Conservation (phyloP, 345 rosid genomes). For the Bruguiera parviflora region DNA sequence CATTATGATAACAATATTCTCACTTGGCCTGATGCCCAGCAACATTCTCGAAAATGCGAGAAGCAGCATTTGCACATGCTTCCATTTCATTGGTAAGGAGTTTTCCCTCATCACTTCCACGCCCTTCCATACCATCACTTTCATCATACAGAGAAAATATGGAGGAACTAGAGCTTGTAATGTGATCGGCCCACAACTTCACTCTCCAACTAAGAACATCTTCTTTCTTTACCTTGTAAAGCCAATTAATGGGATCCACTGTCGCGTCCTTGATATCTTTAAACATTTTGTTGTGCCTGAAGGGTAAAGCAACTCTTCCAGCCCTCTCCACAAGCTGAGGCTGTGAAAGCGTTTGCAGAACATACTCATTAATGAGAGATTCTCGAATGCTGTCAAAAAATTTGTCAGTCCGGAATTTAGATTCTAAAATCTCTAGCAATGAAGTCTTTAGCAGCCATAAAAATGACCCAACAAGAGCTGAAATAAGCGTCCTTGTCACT, state of each 20-base stretch:
- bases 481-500: conserved; percentile 51
- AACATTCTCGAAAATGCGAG: conserved; percentile 50
- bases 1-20: conserved; percentile 20
- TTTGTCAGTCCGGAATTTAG: conserved; percentile 56
- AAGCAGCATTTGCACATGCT: conserved; percentile 51
- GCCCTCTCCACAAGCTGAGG: conserved; percentile 44
- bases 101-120: conserved; percentile 34
- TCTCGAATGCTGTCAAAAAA: conserved; percentile 80
- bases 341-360: conserved; percentile 62
- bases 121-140: too few relatives aligned
- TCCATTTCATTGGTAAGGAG: conserved; percentile 57
- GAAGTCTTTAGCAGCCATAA: conserved; percentile 60
- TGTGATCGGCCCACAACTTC: conserved; percentile 60
- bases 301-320: conserved; percentile 38
- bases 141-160: conserved; percentile 60
- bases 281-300: conserved; percentile 39
- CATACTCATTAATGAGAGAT: conserved; percentile 58
- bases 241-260: conserved; percentile 48
- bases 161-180: conserved; percentile 50
- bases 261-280: conserved; percentile 32
- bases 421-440: conserved; percentile 59
- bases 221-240: conserved; percentile 61
- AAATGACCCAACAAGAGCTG: conserved; percentile 39
- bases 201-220: conserved; percentile 73
- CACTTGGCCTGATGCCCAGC: conserved; percentile 37